Evolutionary conservation across 371 early-diverging fungal genomes (phyloP), one percentile per base, ranked within the genome.

Genomic region (Rhizopus stolonifer): DNA sequence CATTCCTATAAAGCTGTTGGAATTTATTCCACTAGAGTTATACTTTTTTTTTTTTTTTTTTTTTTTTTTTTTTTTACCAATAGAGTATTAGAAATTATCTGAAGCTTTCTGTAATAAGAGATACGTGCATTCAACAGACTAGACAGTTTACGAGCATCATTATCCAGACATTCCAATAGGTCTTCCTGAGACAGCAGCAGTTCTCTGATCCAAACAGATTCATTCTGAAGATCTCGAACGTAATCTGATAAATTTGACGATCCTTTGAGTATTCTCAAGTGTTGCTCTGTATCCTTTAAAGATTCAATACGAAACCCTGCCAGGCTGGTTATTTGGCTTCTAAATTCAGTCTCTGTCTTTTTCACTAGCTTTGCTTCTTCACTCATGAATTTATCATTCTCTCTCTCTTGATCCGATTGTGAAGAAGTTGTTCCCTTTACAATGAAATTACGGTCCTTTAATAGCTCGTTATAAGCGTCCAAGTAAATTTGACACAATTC

Each of bases 101-200:
- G 85, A 2, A 87, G 70, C 10, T 69, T 67, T 7, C 70, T 63
- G 49, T 74, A 87, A 55, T 84, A 87, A 13, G 70, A 75, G 14
- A 83, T 74, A 6, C 86, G 80, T 10, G 70, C 48, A 47, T 74
- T 74, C 29, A 61, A 61, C 1, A 69, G 25, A 2, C 67, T 67
- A 22, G 56, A 63, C 1, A 82, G 53, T 17, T 55, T 55, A 4
- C 64, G 54, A 18, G 72, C 51, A 38, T 67, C 81, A 48, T 58
- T 64, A 40, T 73, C 68, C 17, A 80, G 39, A 9, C 52, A 19
- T 18, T 70, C 73, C 6, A 69, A 43, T 17, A 70, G 46, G 21
- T 72, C 58, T 9, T 48, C 34, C 31, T 73, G 70, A 13, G 47
- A 6, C 1, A 62, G 31, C 0, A 59, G 8, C 1, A 42, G 6